phyloP scores from a whole-genome alignment of 2,329 filamentous ascomycete species.

The Phialophora macrospora region DNA sequence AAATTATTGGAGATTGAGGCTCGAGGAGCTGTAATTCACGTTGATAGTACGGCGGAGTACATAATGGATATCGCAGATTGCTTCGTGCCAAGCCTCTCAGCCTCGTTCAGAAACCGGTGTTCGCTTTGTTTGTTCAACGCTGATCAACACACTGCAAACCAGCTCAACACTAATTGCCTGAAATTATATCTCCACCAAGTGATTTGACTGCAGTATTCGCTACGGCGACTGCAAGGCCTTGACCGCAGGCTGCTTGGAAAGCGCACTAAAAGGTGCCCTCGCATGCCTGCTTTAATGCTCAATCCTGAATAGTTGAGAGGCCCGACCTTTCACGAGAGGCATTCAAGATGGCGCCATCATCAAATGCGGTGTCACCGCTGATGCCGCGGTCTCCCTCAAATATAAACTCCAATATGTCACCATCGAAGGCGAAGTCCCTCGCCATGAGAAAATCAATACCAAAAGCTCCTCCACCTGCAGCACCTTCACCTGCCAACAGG shows the following conservation, averaged over 20 bases:
- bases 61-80: not conserved
- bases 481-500: constrained; percentile 25
- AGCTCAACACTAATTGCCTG: not conserved
- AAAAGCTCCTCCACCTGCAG: constrained; percentile 34
- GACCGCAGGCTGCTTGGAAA: not conserved
- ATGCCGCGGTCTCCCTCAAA: constrained; percentile 46
- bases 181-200: not conserved
- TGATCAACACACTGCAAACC: not conserved
- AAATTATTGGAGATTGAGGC: constrained; percentile 3
- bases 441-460: constrained; percentile 43
- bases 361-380: constrained; percentile 53
- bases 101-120: not conserved
- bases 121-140: not conserved
- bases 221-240: not conserved
- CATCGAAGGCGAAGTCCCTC: constrained; percentile 45
- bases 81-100: constrained; percentile 1
- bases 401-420: constrained; percentile 43
- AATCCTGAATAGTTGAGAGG: not conserved
- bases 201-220: not conserved
- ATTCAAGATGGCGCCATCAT: constrained; percentile 27
- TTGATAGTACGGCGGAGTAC: not conserved
- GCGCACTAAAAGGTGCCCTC: not conserved
- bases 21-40: not conserved
- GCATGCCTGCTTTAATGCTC: not conserved
- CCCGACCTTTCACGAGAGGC: not conserved